These are phyloP conservation scores for Cordyceps cateniannulata DNA, from an alignment of 2,329 filamentous ascomycete genomes.

Conservation along the genomic window DNA sequence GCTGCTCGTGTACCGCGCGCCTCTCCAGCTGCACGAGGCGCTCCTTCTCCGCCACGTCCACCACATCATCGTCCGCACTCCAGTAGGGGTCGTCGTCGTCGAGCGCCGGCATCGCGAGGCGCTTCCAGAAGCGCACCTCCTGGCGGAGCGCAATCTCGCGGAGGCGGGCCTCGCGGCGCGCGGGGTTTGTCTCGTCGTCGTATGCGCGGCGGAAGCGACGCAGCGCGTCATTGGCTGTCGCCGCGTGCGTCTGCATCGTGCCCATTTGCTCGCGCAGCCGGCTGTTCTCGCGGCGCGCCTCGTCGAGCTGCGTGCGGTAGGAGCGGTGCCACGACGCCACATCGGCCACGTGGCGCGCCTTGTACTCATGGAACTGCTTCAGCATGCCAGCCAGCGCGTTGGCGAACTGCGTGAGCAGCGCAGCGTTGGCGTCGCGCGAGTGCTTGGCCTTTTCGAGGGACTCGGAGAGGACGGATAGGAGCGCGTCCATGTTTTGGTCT, in stretches of 20 bases:
- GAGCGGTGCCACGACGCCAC: conserved; percentile 59
- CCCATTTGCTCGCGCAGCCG: conserved; percentile 59
- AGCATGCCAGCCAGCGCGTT: conserved; percentile 51
- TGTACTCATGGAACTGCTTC: conserved; percentile 60
- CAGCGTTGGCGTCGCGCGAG: conserved; percentile 54
- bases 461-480: conserved; percentile 55
- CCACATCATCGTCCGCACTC: conserved; percentile 59
- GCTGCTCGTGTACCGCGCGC: conserved; percentile 35
- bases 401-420: conserved; percentile 52
- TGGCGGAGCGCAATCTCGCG: conserved; percentile 47
- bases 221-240: conserved; percentile 49
- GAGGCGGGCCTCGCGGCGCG: conserved; percentile 45
- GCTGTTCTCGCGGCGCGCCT: conserved; percentile 58
- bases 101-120: conserved; percentile 56
- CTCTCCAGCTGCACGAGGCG: conserved; percentile 44
- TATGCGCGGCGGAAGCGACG: conserved; percentile 50
- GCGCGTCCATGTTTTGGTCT: conserved; percentile 53
- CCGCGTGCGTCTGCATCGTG: conserved; percentile 58
- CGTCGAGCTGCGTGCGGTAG: conserved; percentile 57
- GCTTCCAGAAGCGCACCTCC: conserved; percentile 60
- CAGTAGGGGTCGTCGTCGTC: conserved; percentile 54
- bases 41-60: conserved; percentile 55
- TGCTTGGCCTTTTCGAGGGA: conserved; percentile 56
- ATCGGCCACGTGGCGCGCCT: conserved; percentile 55
- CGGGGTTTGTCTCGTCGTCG: conserved; percentile 39